Conservation (phyloP, 805 yeast genomes). For the Kuraishia cidri region DNA sequence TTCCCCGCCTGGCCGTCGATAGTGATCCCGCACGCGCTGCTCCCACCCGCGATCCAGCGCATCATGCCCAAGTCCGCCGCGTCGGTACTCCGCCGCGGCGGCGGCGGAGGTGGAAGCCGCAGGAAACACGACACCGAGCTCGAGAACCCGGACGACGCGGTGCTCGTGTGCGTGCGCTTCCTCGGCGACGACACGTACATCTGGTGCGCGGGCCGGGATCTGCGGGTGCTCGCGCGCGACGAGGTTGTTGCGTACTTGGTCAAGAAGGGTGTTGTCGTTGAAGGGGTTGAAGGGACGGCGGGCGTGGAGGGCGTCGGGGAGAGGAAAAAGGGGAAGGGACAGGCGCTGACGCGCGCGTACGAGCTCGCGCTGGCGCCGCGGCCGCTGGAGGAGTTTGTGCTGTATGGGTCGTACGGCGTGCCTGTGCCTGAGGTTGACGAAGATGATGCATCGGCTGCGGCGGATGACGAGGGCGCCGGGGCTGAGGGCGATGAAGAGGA, state of each 20-base stretch:
- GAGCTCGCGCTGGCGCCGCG: constrained; percentile 22
- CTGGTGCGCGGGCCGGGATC: constrained; percentile 34
- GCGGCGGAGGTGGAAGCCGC: not conserved
- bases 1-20: constrained; percentile 10
- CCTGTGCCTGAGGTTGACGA: not conserved
- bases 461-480: not conserved
- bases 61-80: constrained; percentile 5
- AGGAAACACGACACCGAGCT: constrained; percentile 1
- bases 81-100: constrained; percentile 1
- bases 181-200: constrained; percentile 5
- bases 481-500: not conserved
- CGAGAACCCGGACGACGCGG: constrained; percentile 4
- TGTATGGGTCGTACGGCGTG: constrained; percentile 6
- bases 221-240: constrained; percentile 29
- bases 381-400: constrained; percentile 23
- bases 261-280: constrained; percentile 7
- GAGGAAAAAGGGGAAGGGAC: constrained; percentile 3
- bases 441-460: not conserved
- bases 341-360: constrained; percentile 7
- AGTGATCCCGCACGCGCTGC: constrained; percentile 6
- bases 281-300: too few relatives aligned
- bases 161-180: constrained; percentile 5
- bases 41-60: constrained; percentile 5
- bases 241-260: constrained; percentile 9
- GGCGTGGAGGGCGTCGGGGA: too few relatives aligned